Conservation (phyloP, 1,139 yeast genomes). For the Candida sp. region DNA sequence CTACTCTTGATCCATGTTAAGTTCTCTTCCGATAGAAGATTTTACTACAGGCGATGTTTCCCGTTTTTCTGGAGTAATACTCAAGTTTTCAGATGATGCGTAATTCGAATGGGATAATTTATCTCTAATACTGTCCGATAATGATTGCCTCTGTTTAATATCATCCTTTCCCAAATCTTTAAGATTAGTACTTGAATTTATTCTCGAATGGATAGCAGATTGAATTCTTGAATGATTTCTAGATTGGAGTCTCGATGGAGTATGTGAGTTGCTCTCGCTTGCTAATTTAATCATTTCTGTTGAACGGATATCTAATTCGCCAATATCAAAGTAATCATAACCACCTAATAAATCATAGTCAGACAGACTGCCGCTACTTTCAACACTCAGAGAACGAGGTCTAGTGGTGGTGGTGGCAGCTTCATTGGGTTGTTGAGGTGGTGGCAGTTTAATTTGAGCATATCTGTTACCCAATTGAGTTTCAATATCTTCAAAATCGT, state of each 20-base stretch:
- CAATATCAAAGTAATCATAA: conserved; percentile 74
- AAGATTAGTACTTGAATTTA: background rate
- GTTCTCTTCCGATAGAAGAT: conserved; percentile 20
- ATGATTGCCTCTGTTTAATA: conserved; percentile 24
- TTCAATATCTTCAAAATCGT: conserved; percentile 13
- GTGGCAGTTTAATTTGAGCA: background rate
- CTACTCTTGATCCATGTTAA: conserved; percentile 12
- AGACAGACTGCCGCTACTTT: conserved; percentile 2
- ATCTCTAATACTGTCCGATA: conserved; percentile 37
- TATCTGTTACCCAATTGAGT: conserved; percentile 3
- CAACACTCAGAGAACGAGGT: conserved; percentile 3
- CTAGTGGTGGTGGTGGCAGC: background rate
- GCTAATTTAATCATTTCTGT: conserved; percentile 28
- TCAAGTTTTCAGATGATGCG: conserved; percentile 5
- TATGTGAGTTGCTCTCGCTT: conserved; percentile 21
- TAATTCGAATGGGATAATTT: conserved; percentile 23
- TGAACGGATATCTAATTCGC: conserved; percentile 41
- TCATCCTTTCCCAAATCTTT: conserved; percentile 10
- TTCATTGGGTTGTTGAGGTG: background rate
- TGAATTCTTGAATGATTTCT: conserved; percentile 24
- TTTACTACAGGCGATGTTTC: conserved; percentile 5
- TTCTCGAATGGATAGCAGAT: conserved; percentile 17
- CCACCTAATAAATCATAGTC: conserved; percentile 55
- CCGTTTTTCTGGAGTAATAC: conserved; percentile 3
- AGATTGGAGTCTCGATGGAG: conserved; percentile 18